Evolutionary conservation across 208 protist species (phyloP).

Genomic region (Borovskyia barvae): DNA sequence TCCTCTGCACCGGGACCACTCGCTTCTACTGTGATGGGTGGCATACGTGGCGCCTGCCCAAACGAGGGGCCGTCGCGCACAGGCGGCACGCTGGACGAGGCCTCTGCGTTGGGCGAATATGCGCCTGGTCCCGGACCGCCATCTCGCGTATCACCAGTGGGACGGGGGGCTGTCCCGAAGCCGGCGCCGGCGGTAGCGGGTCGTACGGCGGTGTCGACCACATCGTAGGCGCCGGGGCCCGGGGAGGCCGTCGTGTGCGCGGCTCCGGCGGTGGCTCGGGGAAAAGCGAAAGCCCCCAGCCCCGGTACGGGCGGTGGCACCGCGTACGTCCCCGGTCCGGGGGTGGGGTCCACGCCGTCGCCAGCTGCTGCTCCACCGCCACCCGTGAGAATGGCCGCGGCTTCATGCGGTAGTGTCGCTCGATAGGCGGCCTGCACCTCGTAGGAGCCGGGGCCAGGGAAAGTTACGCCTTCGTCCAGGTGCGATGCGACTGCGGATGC

Average conservation of each 20-base stretch:
- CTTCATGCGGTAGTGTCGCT: conserved; percentile 8
- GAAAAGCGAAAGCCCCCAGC: conserved; percentile 11
- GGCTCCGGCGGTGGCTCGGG: not conserved
- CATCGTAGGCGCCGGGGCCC: conserved; percentile 22
- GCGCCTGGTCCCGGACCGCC: conserved; percentile 40
- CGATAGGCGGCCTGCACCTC: conserved; percentile 15
- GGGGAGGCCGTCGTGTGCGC: not conserved
- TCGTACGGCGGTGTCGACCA: not conserved
- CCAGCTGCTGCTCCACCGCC: not conserved
- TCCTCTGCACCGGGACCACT: not conserved
- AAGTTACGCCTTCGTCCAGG: not conserved
- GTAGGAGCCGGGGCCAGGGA: conserved; percentile 55
- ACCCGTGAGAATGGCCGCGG: not conserved
- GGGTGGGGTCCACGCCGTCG: not conserved
- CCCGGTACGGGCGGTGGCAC: conserved; percentile 7
- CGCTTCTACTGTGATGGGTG: not conserved
- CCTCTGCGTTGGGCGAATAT: conserved; percentile 33
- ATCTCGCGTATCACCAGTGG: not conserved
- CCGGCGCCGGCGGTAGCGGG: conserved; percentile 4
- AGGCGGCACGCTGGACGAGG: conserved; percentile 4
- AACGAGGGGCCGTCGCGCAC: conserved; percentile 24
- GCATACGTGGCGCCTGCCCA: conserved; percentile 13
- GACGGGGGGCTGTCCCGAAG: conserved; percentile 24
- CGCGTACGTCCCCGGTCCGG: conserved; percentile 15
- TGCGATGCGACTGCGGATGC: not conserved